A percentile compares a stretch with the other conserved stretches of the same genome.
Evolutionary conservation across 2,329 filamentous ascomycete genomes (phyloP).

Genomic region (Cladophialophora psammophila): DNA sequence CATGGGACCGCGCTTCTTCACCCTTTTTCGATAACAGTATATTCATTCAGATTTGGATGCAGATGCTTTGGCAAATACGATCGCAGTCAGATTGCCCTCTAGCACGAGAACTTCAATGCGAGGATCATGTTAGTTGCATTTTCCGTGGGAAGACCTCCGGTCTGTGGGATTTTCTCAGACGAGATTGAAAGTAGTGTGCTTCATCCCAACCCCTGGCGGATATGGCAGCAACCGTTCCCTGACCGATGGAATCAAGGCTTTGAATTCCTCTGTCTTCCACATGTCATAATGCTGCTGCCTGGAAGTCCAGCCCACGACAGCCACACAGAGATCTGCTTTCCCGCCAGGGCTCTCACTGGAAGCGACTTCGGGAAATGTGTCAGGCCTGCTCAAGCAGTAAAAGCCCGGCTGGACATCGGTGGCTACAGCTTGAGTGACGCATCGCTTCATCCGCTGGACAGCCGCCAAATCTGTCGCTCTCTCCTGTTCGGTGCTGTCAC

Average conservation of each 20-base stretch:
- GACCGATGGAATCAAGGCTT: not conserved
- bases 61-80: no score
- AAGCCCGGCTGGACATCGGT: not conserved
- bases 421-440: constrained; percentile 5
- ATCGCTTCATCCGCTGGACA: not conserved
- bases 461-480: not conserved
- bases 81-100: no score
- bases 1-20: no score
- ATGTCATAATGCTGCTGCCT: constrained; percentile 1
- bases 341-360: not conserved
- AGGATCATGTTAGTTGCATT: no score
- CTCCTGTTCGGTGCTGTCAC: not conserved
- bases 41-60: no score
- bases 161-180: not conserved
- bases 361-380: not conserved
- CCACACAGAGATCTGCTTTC: not conserved
- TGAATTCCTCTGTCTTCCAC: constrained; percentile 3
- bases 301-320: not conserved
- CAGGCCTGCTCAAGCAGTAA: constrained; percentile 8
- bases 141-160: no score
- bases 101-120: no score
- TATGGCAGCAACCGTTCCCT: constrained; percentile 1
- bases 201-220: constrained; percentile 1
- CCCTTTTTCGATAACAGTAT: no score
- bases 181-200: not conserved